These are phyloP conservation scores for Lepraria neglecta DNA, from an alignment of 495 filamentous ascomycete species.

Conservation along the genomic window DNA sequence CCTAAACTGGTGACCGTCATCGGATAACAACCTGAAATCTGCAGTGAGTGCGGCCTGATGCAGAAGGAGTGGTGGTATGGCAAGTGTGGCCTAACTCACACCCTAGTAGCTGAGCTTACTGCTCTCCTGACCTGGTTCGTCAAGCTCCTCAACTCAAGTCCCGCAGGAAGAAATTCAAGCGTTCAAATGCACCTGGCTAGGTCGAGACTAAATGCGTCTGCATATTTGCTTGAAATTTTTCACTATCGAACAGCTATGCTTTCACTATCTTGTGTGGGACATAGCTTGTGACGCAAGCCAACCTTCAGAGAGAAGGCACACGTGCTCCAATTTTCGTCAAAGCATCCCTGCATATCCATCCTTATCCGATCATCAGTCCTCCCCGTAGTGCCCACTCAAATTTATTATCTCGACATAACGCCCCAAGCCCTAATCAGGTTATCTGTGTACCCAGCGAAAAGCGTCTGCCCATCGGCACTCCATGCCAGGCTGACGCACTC, in stretches of 20 bases:
- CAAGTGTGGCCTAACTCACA: too few species aligned
- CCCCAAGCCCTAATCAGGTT: constrained; percentile 99
- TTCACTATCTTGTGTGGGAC: background rate
- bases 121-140: too few species aligned
- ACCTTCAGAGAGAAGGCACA: background rate
- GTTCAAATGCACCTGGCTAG: background rate
- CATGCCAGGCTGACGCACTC: constrained; percentile 97
- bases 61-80: too few species aligned
- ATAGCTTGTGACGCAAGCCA: background rate
- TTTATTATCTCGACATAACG: constrained; percentile 57
- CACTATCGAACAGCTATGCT: background rate
- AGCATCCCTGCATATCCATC: background rate
- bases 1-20: too few species aligned
- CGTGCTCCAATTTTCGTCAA: too few species aligned
- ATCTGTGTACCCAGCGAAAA: constrained; percentile 99
- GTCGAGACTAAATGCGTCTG: background rate
- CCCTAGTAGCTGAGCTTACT: too few species aligned
- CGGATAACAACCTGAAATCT: too few species aligned
- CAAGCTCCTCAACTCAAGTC: too few species aligned
- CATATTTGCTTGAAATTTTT: background rate
- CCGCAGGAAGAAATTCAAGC: background rate
- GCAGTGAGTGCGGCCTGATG: too few species aligned
- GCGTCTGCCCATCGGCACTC: constrained; percentile 95
- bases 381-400: background rate
- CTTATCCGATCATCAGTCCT: background rate